A percentile compares a stretch with the other conserved stretches of the same genome.
Conservation (phyloP, 306 rosid genomes). For the Arachis stenosperma region DNA sequence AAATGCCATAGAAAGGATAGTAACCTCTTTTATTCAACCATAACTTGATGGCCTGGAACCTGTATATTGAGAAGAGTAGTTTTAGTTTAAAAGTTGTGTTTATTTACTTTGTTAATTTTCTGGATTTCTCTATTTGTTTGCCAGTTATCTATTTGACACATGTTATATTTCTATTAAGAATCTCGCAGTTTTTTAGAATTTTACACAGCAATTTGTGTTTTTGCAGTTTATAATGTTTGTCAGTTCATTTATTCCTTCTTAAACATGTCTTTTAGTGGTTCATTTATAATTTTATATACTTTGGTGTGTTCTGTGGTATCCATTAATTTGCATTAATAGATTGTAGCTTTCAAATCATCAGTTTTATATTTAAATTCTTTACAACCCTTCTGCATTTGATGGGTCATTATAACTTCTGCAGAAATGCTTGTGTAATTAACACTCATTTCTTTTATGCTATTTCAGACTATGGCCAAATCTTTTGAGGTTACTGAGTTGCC, state of each 20-base stretch:
- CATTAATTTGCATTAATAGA: conserved; percentile 20
- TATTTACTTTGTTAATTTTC: conserved; percentile 16
- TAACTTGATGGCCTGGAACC: background rate
- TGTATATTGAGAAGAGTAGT: conserved; percentile 4
- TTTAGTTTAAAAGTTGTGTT: conserved; percentile 23
- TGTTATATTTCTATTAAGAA: background rate
- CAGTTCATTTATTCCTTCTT: background rate
- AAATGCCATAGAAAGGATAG: conserved; percentile 26
- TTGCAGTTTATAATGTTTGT: conserved; percentile 4
- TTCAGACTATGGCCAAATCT: conserved; percentile 91
- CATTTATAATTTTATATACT: conserved; percentile 1
- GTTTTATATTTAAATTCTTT: conserved; percentile 34
- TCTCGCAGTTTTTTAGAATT: background rate
- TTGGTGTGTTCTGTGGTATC: background rate
- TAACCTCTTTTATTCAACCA: conserved; percentile 2
- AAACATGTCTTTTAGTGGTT: conserved; percentile 8
- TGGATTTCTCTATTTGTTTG: background rate
- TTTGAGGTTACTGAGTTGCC: conserved; percentile 97
- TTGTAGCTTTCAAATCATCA: conserved; percentile 23
- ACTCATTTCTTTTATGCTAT: conserved; percentile 42
- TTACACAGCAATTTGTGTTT: conserved; percentile 14
- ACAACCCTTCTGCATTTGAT: conserved; percentile 29
- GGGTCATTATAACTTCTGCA: conserved; percentile 22
- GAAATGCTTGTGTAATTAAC: conserved; percentile 27
- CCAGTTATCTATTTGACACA: conserved; percentile 1